Evolutionary conservation across 139 green algal genomes (phyloP), one percentile per base, ranked within the genome.

Genomic region (Volvox reticuliferus): DNA sequence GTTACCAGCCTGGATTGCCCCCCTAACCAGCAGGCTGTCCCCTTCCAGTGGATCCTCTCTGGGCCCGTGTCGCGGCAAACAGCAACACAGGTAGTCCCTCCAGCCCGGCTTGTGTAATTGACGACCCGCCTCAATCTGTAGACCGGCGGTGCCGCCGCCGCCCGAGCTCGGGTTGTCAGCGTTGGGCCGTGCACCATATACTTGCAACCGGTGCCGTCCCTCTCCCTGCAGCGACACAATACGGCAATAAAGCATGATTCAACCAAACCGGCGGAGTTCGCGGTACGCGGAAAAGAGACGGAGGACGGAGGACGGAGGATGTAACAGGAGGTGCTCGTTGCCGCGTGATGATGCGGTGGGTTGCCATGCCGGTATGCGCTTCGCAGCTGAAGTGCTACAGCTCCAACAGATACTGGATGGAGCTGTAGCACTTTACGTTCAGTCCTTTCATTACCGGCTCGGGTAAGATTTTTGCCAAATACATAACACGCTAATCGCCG

Each of bases 71-170:
- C 73, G 50, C 86, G 86, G 86, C 50, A 83, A 30, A 32, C 86
- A 90, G 73, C 86, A 90, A 75, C 86, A 90, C 50, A 90, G 73
- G 86, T 90, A 90, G 50, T 90, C 86, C 20, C 86, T 73, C 86
- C 71, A 90, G 14, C 30, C 30, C 6, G n/a, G 0, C 73, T 22
- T 19, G 73, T 36, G 30, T 3, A 90, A 19, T 75, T 90, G 86
- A 13, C 73, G 71, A 3, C 86, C 86, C 19, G 73, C 71, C 44
- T 83, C 73, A 1, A 90, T 76, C n/a, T 83, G 73, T 55, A 90
- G 21, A 1, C 67, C n/a, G 30, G 65, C 32, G n/a, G 19, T 20
- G 44, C 67, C 86, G 36, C 83, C 83, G n/a, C 79, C 55, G 50
- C 79, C 50, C 5, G 24, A 24, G 20, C 79, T 62, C 61, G 17